Percentiles rank a stretch among this genome's conserved stretches.
These are phyloP conservation scores for Clohesyomyces aquaticus DNA, from an alignment of 495 filamentous ascomycete genomes.

Conservation along the genomic window DNA sequence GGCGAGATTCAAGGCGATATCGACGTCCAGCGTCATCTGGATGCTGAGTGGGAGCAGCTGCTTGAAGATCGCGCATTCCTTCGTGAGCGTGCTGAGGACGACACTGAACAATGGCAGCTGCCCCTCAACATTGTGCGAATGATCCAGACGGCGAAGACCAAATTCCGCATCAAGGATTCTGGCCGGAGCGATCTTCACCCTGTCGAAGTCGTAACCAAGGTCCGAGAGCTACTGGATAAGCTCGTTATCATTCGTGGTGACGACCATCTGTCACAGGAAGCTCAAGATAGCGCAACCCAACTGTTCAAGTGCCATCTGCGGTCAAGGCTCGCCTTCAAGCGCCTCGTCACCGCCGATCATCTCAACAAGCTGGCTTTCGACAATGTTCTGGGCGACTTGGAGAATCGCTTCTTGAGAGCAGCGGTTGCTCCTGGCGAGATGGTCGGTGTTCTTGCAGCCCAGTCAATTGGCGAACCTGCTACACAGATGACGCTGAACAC, in stretches of 20 bases:
- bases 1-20: conserved; percentile 85
- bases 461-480: conserved; percentile 97
- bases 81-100: conserved; percentile 60
- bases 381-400: conserved; percentile 88
- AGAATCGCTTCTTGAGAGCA: conserved; percentile 79
- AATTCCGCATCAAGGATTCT: conserved; percentile 85
- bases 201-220: conserved; percentile 81
- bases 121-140: conserved; percentile 90
- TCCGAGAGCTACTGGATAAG: conserved; percentile 72
- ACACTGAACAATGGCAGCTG: conserved; percentile 81
- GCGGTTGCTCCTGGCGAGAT: conserved; percentile 91
- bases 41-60: conserved; percentile 86
- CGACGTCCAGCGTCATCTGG: conserved; percentile 78
- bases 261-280: conserved; percentile 80
- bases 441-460: conserved; percentile 96
- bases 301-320: conserved; percentile 91
- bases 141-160: conserved; percentile 82
- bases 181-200: conserved; percentile 88
- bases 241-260: conserved; percentile 83
- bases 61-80: conserved; percentile 73
- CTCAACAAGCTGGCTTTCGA: conserved; percentile 92
- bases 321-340: conserved; percentile 88
- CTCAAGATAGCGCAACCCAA: conserved; percentile 81
- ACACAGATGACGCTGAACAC: conserved; percentile 99
- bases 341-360: conserved; percentile 78